Conservation (phyloP, 345 rosid species). For the Microthlaspi erraticum region DNA sequence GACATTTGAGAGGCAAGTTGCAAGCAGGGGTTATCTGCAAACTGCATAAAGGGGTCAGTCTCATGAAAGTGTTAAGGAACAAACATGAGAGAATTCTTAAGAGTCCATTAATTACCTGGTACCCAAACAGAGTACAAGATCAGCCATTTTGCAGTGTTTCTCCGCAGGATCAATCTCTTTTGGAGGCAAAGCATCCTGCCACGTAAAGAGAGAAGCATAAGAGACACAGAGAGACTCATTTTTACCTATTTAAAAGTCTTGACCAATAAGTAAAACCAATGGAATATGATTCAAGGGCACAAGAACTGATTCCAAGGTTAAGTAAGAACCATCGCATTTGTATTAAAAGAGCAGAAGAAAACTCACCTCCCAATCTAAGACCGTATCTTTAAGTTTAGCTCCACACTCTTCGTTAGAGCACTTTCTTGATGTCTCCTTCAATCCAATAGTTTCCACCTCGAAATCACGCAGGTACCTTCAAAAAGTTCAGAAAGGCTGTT, state of each 20-base stretch:
- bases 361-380: conserved; percentile 97
- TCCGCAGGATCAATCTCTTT: conserved; percentile 90
- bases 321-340: neutral
- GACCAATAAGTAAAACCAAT: neutral
- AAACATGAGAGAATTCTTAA: conserved; percentile 15
- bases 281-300: conserved; percentile 6
- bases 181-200: conserved; percentile 88
- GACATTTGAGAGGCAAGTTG: conserved; percentile 94
- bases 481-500: conserved; percentile 25
- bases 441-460: conserved; percentile 94
- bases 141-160: conserved; percentile 88
- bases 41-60: conserved; percentile 54
- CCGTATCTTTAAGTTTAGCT: conserved; percentile 88
- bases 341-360: neutral
- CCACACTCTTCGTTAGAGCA: conserved; percentile 75
- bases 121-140: conserved; percentile 90
- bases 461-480: conserved; percentile 91
- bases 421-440: conserved; percentile 87
- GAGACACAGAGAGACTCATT: neutral
- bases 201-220: conserved; percentile 9
- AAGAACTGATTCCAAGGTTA: neutral
- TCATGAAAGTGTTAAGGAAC: conserved; percentile 4
- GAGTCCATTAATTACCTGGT: conserved; percentile 65
- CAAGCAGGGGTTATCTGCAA: conserved; percentile 99
- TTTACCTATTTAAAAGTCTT: neutral